Conservation (phyloP, 2,329 filamentous ascomycete species). For the Colletotrichum sp. region DNA sequence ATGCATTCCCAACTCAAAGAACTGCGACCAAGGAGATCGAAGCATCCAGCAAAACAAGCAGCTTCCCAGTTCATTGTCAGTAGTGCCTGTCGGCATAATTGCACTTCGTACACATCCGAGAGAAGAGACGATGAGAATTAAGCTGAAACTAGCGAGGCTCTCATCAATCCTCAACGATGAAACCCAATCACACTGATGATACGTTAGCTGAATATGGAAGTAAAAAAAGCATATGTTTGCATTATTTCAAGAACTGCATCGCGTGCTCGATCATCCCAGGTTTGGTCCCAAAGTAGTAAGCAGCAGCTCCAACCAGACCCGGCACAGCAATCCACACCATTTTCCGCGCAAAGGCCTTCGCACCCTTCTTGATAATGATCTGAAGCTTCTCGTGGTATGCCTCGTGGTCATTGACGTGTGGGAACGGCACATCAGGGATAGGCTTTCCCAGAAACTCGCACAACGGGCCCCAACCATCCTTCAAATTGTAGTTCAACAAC, state of each 20-base stretch:
- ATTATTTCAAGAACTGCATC: not conserved
- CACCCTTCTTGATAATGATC: not conserved
- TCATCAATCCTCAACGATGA: too few species aligned
- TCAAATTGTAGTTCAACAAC: constrained; percentile 18
- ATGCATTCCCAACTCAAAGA: rapidly evolving
- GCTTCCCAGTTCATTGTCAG: not conserved
- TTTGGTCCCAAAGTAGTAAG: not conserved
- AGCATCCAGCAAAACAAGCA: not conserved
- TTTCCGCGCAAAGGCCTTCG: not conserved
- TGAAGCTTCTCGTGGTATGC: constrained; percentile 2
- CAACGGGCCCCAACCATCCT: constrained; percentile 40
- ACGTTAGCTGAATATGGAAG: not conserved
- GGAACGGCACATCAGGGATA: constrained; percentile 30
- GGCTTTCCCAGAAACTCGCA: constrained; percentile 39
- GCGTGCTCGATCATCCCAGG: not conserved
- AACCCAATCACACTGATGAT: too few species aligned
- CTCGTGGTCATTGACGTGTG: constrained; percentile 16
- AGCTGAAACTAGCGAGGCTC: too few species aligned
- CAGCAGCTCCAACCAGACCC: not conserved
- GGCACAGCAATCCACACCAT: not conserved
- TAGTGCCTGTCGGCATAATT: not conserved
- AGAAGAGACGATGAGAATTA: too few species aligned
- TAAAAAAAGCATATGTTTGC: not conserved
- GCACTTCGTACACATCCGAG: too few species aligned
- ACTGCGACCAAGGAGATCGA: not conserved